Base-by-base conservation (phyloP, 108 stramenopile genomes). In the Cyclotella sp. region DNA sequence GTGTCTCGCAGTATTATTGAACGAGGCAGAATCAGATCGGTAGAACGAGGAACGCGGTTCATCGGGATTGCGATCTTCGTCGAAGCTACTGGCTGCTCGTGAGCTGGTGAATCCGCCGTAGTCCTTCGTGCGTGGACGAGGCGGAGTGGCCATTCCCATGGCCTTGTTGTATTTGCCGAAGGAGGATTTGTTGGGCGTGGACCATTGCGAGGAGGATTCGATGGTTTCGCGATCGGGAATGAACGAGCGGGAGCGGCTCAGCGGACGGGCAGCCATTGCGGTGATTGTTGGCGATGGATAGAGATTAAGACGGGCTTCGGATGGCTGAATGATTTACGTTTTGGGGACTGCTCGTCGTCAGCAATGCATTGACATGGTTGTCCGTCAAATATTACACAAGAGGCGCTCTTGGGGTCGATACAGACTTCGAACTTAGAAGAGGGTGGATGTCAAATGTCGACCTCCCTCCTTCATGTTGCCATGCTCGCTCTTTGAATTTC, bases 81-180 rank as follows among this genome's bases (percentile, higher is more conserved):
- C 22, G 22, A 55, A 39, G 60, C 34, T 61, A 30, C 34, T 19
- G 29, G 60, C 34, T 13, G 29, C 60, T 12, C 60, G 29, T 13
- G 30, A 12, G 18, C 30, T 61, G 15, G 47, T 7, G 47, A 49
- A 49, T 49, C n/a, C 47, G 15, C n/a, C n/a, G 60, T 19, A 61
- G 12, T 61, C 60, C 19, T 61, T 61, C 14, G 30, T 13, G 13
- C 19, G 13, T 13, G 60, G 60, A 39, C 60, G 60, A 39, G 60
- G 60, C 13, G 60, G 60, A 1, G 60, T 61, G 60, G 60, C 30
- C 60, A 61, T 61, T 16, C 60, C 60, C 60, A 61, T 61, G 11
- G 60, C 30, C 34, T 61, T 61, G 60, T 29, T 13, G 60, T 61
- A 61, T 61, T 61, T 61, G 60, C n/a, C 15, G 47, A 15, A 39